These are phyloP conservation scores for Tolypocladium inflatum DNA, from an alignment of 2,329 filamentous ascomycete genomes.

Conservation along the genomic window DNA sequence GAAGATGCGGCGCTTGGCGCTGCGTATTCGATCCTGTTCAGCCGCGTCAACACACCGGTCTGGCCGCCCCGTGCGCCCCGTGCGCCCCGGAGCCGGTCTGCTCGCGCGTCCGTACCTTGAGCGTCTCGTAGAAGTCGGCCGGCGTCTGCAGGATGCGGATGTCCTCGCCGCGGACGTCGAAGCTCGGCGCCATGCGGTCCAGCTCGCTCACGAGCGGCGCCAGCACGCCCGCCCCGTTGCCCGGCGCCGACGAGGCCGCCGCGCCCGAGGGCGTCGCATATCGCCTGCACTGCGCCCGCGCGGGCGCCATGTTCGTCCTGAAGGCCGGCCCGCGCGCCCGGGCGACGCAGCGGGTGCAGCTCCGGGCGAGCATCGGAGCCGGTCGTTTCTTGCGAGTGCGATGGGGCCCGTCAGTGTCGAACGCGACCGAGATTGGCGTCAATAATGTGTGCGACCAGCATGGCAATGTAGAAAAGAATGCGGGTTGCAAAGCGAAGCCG, in stretches of 20 bases:
- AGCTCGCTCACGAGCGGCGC: conserved; percentile 59
- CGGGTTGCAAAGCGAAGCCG: neutral
- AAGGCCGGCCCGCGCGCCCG: conserved; percentile 7
- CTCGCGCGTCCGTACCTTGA: conserved; percentile 55
- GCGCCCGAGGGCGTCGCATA: conserved; percentile 27
- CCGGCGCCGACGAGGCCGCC: conserved; percentile 15
- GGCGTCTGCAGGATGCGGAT: conserved; percentile 74
- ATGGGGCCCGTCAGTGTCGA: neutral
- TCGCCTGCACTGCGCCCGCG: conserved; percentile 27
- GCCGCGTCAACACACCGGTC: neutral
- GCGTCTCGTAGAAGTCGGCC: conserved; percentile 78
- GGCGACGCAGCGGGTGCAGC: conserved; percentile 22
- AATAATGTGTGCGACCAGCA: neutral
- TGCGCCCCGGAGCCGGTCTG: neutral
- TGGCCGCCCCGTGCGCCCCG: no score
- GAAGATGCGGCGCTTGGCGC: conserved; percentile 72
- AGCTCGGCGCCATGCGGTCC: conserved; percentile 82
- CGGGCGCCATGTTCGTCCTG: conserved; percentile 7
- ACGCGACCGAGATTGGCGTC: neutral
- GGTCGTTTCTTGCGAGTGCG: neutral
- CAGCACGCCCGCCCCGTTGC: conserved; percentile 27
- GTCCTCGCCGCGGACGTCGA: conserved; percentile 73
- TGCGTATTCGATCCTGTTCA: conserved; percentile 64
- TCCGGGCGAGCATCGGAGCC: conserved; percentile 23
- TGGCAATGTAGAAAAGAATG: neutral